A percentile compares a stretch with the other conserved stretches of the same genome.
These are phyloP conservation scores for Pisolithus albus DNA, from an alignment of 768 basidiomycete species.

Conservation along the genomic window DNA sequence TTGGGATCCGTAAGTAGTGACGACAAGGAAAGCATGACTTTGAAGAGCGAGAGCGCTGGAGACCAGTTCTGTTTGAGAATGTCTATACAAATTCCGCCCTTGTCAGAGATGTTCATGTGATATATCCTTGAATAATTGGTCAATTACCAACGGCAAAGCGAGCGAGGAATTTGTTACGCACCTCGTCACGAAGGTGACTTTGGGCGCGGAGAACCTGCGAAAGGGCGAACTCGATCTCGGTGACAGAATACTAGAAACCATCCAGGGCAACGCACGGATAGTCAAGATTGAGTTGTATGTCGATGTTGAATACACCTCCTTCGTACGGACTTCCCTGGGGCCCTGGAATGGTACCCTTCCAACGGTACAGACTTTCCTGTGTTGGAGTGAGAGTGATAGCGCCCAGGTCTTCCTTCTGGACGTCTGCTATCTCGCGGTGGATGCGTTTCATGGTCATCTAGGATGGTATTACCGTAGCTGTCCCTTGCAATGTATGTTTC, in stretches of 20 bases:
- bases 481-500: neutral
- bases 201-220: slow-evolving; percentile 65
- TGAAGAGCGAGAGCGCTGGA: slow-evolving; percentile 87
- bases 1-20: slow-evolving; percentile 93
- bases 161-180: slow-evolving; percentile 21
- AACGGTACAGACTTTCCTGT: slow-evolving; percentile 59
- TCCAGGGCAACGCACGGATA: slow-evolving; percentile 57
- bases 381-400: slow-evolving; percentile 60
- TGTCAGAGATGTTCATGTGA: slow-evolving; percentile 84
- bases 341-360: slow-evolving; percentile 75
- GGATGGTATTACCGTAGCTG: slow-evolving; percentile 4
- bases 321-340: slow-evolving; percentile 81
- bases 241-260: too few relatives aligned
- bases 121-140: slow-evolving; percentile 53
- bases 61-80: slow-evolving; percentile 94
- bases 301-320: slow-evolving; percentile 65
- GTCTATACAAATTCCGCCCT: slow-evolving; percentile 78
- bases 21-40: slow-evolving; percentile 89
- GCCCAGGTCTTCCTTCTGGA: slow-evolving; percentile 79
- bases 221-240: neutral
- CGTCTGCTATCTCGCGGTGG: slow-evolving; percentile 72
- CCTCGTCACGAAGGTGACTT: slow-evolving; percentile 70
- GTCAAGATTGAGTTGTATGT: slow-evolving; percentile 59
- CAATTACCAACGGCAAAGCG: neutral
- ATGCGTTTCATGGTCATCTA: slow-evolving; percentile 76